These are phyloP conservation scores for Amphirosellinia nigrospora DNA, from an alignment of 495 filamentous ascomycete species.

Conservation along the genomic window DNA sequence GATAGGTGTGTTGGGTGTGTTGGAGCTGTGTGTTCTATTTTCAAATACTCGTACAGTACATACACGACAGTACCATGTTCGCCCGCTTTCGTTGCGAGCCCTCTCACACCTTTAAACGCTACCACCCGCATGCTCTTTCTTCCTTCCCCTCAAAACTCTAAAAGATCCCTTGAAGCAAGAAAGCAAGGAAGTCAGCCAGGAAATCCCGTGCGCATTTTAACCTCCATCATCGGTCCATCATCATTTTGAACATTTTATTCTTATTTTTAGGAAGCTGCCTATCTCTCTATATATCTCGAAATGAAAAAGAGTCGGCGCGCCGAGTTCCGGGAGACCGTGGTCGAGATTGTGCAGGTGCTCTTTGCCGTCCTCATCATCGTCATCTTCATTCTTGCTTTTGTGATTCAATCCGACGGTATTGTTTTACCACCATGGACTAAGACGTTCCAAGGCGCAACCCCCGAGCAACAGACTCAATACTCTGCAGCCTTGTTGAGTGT, in stretches of 20 bases:
- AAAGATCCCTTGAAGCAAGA: background rate
- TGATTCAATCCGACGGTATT: conserved; percentile 31
- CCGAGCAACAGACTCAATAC: conserved; percentile 28
- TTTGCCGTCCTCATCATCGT: conserved; percentile 35
- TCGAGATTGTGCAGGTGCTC: conserved; percentile 30
- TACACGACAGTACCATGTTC: too few species aligned
- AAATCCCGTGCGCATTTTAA: background rate
- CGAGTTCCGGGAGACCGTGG: conserved; percentile 26
- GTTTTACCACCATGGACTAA: conserved; percentile 36
- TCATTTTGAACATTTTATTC: too few species aligned
- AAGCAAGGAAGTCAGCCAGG: background rate
- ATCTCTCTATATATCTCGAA: background rate
- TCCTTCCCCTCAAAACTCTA: conserved; percentile 9
- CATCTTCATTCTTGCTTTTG: conserved; percentile 37
- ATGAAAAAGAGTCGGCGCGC: conserved; percentile 25
- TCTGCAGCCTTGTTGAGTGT: conserved; percentile 26
- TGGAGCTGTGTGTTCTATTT: conserved; percentile 11
- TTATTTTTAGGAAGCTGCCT: background rate
- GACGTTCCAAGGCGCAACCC: conserved; percentile 33
- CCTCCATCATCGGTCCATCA: background rate
- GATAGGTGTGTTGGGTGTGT: background rate
- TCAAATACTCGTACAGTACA: too few species aligned
- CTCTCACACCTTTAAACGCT: background rate
- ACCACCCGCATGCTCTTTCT: background rate
- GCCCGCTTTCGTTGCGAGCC: conserved; percentile 4